phyloP scores from a whole-genome alignment of 208 protist genomes.

The Wallacemonas sp. region DNA sequence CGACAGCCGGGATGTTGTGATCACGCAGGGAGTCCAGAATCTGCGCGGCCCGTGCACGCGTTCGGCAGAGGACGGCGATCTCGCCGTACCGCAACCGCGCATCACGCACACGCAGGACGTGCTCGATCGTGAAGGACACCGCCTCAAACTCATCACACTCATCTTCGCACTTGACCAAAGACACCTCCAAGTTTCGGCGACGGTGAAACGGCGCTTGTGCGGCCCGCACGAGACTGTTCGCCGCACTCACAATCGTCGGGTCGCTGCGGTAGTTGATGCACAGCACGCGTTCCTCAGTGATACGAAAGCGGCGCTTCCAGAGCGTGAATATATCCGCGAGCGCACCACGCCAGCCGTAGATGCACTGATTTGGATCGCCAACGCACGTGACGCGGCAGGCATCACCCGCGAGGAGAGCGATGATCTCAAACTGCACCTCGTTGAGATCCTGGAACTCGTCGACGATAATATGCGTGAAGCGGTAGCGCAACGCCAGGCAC shows the following conservation, averaged over 20 bases:
- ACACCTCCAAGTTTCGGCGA: conserved; percentile 32
- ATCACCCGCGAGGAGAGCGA: conserved; percentile 78
- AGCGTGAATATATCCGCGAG: conserved; percentile 58
- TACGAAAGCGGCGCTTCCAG: conserved; percentile 80
- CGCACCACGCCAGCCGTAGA: conserved; percentile 89
- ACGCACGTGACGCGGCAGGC: conserved; percentile 86
- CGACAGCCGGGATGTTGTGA: conserved; percentile 50
- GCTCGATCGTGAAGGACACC: conserved; percentile 47
- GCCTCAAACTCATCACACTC: conserved; percentile 41
- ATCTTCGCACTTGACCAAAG: conserved; percentile 37
- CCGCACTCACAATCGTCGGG: conserved; percentile 57
- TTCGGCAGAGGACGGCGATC: conserved; percentile 86
- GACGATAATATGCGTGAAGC: conserved; percentile 86
- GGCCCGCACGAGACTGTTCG: conserved; percentile 55
- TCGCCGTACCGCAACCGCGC: conserved; percentile 42
- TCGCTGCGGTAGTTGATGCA: conserved; percentile 87
- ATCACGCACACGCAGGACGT: conserved; percentile 44
- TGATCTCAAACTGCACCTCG: conserved; percentile 84
- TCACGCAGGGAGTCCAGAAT: conserved; percentile 36
- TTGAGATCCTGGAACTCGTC: conserved; percentile 92
- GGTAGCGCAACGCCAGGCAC: conserved; percentile 35
- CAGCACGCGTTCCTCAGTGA: conserved; percentile 42
- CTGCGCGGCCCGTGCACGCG: conserved; percentile 42
- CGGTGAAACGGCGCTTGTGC: conserved; percentile 44
- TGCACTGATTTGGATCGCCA: conserved; percentile 89